phyloP scores from a whole-genome alignment of 2,329 filamentous ascomycete species.

The Endoconidiophora laricicola region DNA sequence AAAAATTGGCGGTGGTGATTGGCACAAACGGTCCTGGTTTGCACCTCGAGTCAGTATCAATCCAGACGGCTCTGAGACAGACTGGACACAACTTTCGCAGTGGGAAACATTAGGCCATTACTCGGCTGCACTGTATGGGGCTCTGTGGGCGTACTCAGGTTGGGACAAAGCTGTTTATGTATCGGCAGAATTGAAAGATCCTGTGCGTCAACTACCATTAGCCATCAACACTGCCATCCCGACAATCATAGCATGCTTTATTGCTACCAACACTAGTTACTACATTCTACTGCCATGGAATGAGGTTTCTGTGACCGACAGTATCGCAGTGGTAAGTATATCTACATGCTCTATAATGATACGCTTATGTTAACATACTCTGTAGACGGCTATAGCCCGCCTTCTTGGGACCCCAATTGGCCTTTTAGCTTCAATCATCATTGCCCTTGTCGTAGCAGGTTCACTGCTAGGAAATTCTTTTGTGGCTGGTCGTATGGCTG shows the following conservation, averaged over 20 bases:
- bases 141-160: slow-evolving; percentile 47
- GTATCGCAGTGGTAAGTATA: slow-evolving; percentile 40
- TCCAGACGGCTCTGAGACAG: slow-evolving; percentile 31
- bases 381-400: slow-evolving; percentile 35
- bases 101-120: slow-evolving; percentile 46
- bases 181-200: slow-evolving; percentile 33
- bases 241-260: slow-evolving; percentile 41
- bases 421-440: slow-evolving; percentile 35
- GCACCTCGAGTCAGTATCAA: slow-evolving; percentile 30
- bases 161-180: slow-evolving; percentile 49
- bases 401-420: slow-evolving; percentile 38
- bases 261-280: slow-evolving; percentile 43
- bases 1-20: slow-evolving; percentile 31
- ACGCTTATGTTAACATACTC: neutral
- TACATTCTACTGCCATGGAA: slow-evolving; percentile 46
- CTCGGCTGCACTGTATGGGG: slow-evolving; percentile 43
- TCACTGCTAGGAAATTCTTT: slow-evolving; percentile 48
- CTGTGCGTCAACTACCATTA: slow-evolving; percentile 37
- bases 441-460: slow-evolving; percentile 44
- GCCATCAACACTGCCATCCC: slow-evolving; percentile 45
- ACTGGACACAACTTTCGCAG: slow-evolving; percentile 30
- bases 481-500: slow-evolving; percentile 42
- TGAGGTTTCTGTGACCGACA: slow-evolving; percentile 39
- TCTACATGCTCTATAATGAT: neutral
- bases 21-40: slow-evolving; percentile 39